These are phyloP conservation scores for Microcos paniculata DNA, from an alignment of 345 rosid genomes.

Conservation along the genomic window DNA sequence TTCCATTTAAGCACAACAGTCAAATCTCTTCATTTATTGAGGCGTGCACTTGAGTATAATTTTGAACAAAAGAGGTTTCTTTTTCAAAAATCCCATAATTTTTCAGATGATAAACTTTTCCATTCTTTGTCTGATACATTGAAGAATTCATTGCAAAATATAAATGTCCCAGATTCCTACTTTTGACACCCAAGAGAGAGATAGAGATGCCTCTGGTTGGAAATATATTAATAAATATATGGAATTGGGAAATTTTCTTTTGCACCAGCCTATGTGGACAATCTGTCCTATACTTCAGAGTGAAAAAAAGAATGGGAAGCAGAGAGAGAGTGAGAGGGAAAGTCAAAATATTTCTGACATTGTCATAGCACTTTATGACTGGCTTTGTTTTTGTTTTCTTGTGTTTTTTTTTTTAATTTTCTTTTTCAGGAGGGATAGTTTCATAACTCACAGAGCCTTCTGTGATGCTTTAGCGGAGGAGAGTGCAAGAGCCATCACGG, in stretches of 20 bases:
- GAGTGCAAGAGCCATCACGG: constrained; percentile 46
- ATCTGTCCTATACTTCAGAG: constrained; percentile 29
- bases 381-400: constrained; percentile 24
- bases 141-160: constrained; percentile 4
- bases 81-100: constrained; percentile 24
- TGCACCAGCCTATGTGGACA: constrained; percentile 35
- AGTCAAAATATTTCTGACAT: constrained; percentile 33
- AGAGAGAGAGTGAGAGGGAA: constrained; percentile 21
- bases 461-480: constrained; percentile 95
- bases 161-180: constrained; percentile 14
- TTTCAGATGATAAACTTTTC: neutral
- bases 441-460: constrained; percentile 93
- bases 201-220: constrained; percentile 19
- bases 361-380: constrained; percentile 18
- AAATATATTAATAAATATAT: constrained; percentile 3
- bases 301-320: constrained; percentile 15
- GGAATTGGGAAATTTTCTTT: constrained; percentile 6
- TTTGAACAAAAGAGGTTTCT: constrained; percentile 27
- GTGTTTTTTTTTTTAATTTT: neutral
- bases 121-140: constrained; percentile 12
- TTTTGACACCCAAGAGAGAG: constrained; percentile 7
- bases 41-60: neutral
- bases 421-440: constrained; percentile 85
- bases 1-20: constrained; percentile 5
- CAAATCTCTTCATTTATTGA: constrained; percentile 3